phyloP scores from a whole-genome alignment of 169 alveolate genomes.

The Plasmodium coatneyi region DNA sequence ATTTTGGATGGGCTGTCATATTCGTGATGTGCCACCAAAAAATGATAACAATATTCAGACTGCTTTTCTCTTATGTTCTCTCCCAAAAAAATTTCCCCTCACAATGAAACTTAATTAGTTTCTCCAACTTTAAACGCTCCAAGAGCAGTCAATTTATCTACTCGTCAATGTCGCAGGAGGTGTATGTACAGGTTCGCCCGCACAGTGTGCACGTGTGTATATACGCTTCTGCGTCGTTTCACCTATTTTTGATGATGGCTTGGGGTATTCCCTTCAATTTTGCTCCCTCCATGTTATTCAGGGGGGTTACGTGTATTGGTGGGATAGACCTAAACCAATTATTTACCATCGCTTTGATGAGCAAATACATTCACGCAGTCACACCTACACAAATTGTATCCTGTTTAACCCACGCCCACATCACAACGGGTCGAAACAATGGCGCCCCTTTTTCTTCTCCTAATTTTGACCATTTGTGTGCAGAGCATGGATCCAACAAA shows the following conservation, averaged over 20 bases:
- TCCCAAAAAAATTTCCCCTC: neutral
- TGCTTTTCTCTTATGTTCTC: neutral
- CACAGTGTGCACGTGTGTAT: neutral
- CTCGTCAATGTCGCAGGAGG: neutral
- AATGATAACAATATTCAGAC: neutral
- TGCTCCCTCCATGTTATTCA: neutral
- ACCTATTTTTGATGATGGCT: neutral
- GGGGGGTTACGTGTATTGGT: neutral
- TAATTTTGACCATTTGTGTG: constrained; percentile 3
- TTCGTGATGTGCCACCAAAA: neutral
- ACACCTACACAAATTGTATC: neutral
- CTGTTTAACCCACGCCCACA: neutral
- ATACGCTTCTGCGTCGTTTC: neutral
- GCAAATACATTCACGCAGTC: neutral
- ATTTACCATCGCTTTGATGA: neutral
- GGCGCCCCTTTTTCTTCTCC: neutral
- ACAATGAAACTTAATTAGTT: neutral
- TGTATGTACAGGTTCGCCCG: neutral
- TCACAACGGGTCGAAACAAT: neutral
- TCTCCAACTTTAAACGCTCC: neutral
- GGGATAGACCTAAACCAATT: neutral
- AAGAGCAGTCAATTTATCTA: neutral
- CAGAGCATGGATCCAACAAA: constrained; percentile 43
- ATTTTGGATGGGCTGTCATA: neutral
- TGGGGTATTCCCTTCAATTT: neutral